Evolutionary conservation across 2,329 filamentous ascomycete species (phyloP).

Genomic region (Neofusicoccum parvum): DNA sequence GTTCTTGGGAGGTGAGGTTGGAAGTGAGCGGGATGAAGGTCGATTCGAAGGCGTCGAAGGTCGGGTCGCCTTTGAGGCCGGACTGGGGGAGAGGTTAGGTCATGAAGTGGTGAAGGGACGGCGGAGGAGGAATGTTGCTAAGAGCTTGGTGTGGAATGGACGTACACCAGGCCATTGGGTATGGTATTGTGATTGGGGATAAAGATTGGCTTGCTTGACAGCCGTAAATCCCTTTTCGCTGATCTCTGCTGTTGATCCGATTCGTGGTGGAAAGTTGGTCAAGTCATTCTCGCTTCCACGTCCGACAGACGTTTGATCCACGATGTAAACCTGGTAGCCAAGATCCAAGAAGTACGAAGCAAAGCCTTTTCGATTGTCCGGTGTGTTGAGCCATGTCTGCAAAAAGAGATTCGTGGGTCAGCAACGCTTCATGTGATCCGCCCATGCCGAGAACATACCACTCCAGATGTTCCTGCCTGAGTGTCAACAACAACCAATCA

Average conservation of each 20-base stretch:
- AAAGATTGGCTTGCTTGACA: neutral
- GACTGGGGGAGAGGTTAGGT: slow-evolving; percentile 3
- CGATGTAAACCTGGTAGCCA: slow-evolving; percentile 52
- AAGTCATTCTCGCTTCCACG: slow-evolving; percentile 22
- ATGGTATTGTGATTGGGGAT: slow-evolving; percentile 20
- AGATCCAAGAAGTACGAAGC: slow-evolving; percentile 48
- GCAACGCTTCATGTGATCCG: neutral
- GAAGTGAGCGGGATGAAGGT: slow-evolving; percentile 21
- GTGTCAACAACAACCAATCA: slow-evolving; percentile 7
- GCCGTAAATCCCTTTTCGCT: slow-evolving; percentile 18
- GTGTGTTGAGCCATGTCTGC: slow-evolving; percentile 52
- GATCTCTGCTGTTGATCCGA: neutral
- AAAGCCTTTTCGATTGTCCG: slow-evolving; percentile 51
- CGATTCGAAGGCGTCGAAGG: slow-evolving; percentile 52
- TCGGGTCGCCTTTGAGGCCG: slow-evolving; percentile 45
- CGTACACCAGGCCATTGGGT: slow-evolving; percentile 39
- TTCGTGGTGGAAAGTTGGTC: neutral
- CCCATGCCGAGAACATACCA: neutral
- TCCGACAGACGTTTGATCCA: slow-evolving; percentile 43
- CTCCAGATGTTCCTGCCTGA: neutral
- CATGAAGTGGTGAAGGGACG: neutral
- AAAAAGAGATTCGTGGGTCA: neutral
- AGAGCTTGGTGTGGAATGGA: slow-evolving; percentile 10
- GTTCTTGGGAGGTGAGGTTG: slow-evolving; percentile 25
- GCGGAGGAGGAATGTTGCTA: slow-evolving; percentile 12